Conservation (phyloP, 371 early-diverging fungal genomes). For the Chytridium lagenaria region DNA sequence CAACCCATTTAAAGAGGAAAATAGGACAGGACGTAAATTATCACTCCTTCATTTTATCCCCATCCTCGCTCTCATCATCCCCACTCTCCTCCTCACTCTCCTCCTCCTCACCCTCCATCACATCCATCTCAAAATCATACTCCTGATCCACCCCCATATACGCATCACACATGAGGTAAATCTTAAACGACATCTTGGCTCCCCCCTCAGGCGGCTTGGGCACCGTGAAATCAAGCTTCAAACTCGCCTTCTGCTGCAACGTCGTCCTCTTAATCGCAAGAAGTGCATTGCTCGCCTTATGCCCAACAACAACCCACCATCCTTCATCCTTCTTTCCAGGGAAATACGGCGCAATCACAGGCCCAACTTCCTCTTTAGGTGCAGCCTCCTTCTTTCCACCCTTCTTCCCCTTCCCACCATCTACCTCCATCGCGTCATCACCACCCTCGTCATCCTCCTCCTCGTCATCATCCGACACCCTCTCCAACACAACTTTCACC, state of each 20-base stretch:
- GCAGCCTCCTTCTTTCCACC: slow-evolving; percentile 12
- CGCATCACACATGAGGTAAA: slow-evolving; percentile 93
- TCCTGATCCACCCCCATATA: slow-evolving; percentile 96
- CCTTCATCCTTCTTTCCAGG: slow-evolving; percentile 90
- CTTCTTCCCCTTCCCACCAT: slow-evolving; percentile 38
- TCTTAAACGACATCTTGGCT: slow-evolving; percentile 66
- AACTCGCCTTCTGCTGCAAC: slow-evolving; percentile 67
- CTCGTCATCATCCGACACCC: slow-evolving; percentile 81
- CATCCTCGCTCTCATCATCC: slow-evolving; percentile 26
- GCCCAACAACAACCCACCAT: slow-evolving; percentile 97
- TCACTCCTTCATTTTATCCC: slow-evolving; percentile 25
- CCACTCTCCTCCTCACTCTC: slow-evolving; percentile 36
- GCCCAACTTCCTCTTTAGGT: slow-evolving; percentile 55
- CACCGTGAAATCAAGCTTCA: slow-evolving; percentile 82
- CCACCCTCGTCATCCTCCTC: slow-evolving; percentile 70
- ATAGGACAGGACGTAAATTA: no score
- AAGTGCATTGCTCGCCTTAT: slow-evolving; percentile 76
- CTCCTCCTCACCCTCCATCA: slow-evolving; percentile 61
- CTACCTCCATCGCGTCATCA: slow-evolving; percentile 57
- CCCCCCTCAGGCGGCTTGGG: slow-evolving; percentile 56
- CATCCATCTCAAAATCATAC: slow-evolving; percentile 68
- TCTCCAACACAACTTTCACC: slow-evolving; percentile 74
- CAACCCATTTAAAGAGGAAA: no score
- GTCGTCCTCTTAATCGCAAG: slow-evolving; percentile 90
- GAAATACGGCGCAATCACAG: slow-evolving; percentile 90